Evolutionary conservation across 768 basidiomycete genomes (phyloP).

Genomic region (Russula brevipes): DNA sequence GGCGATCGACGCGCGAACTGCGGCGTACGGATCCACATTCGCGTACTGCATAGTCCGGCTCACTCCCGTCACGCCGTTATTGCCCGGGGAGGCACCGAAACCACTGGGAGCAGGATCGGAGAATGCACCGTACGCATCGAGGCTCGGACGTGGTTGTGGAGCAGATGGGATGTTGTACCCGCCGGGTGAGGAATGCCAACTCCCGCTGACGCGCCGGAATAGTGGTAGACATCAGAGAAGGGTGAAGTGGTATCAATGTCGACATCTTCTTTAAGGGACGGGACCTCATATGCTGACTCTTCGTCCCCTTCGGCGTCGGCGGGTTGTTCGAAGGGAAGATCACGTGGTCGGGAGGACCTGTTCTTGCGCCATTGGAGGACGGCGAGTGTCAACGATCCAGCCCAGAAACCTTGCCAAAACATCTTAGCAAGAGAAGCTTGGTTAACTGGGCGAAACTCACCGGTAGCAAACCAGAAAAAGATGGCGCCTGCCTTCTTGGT

Average conservation of each 20-base stretch:
- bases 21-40: constrained; percentile 78
- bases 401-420: constrained; percentile 64
- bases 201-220: constrained; percentile 36
- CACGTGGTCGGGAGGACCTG: constrained; percentile 48
- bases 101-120: constrained; percentile 81
- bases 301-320: constrained; percentile 47
- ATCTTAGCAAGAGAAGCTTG: not conserved
- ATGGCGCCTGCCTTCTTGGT: constrained; percentile 89
- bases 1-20: constrained; percentile 51
- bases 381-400: constrained; percentile 57
- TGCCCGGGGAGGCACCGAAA: constrained; percentile 43
- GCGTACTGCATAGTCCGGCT: constrained; percentile 94
- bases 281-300: constrained; percentile 49
- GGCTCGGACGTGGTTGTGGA: constrained; percentile 48
- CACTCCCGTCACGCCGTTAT: constrained; percentile 47
- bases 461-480: constrained; percentile 84
- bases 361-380: constrained; percentile 76
- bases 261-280: constrained; percentile 33
- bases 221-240: constrained; percentile 53
- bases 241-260: constrained; percentile 34
- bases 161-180: constrained; percentile 33
- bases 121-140: constrained; percentile 90
- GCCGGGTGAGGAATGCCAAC: constrained; percentile 28
- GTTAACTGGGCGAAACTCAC: constrained; percentile 38
- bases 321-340: constrained; percentile 74